Base-by-base conservation (phyloP, 805 yeast species). In the Nakazawaea peltata region DNA sequence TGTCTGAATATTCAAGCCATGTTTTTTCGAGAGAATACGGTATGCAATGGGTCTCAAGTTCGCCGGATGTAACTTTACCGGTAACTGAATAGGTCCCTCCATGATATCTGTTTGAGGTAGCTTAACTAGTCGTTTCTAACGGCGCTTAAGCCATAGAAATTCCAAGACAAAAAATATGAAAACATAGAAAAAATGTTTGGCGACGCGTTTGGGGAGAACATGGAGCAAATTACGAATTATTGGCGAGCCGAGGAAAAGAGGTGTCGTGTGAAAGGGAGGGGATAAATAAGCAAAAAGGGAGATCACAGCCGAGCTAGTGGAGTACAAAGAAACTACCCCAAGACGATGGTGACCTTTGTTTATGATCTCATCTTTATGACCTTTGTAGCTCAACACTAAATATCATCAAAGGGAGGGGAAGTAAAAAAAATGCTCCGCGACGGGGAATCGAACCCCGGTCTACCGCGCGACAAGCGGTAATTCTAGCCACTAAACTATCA, bases 11-110 rank as follows among this genome's bases (percentile, higher is more conserved):
- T 87, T 87, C 19, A 92, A 69, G 0, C 97, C 96, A 53, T 86
- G 90, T 51, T 90, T 92, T 57, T 87, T 90, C 4, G 97, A 84
- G 7, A 92, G 57, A 2, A 90, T 73, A 27, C 98, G 65, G 54
- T 88, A 92, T 0, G 97, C 97, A 32, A 90, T 61, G 1, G 98
- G 98, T 30, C 98, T 71, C 29, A 92, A 62, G 49, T 83, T 83
- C 0, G 90, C 74, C 0, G 96, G 85, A 35, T 77, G 82, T 2
- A 90, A 72, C 19, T 33, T 30, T 10, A 37, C 41, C 13, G 41
- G 36, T 22, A 37, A 15, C 31, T 12, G 34, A 1, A 37, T 37
- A 5, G 41, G 41, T 17, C 26, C 33, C 21, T 30, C 34, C 34
- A 30, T 36, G 9, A 5, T 34, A n/a, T 7, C 28, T 10, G 28